Conservation (phyloP, 1,284 basidiomycete genomes). For the Earliella scabrosa region DNA sequence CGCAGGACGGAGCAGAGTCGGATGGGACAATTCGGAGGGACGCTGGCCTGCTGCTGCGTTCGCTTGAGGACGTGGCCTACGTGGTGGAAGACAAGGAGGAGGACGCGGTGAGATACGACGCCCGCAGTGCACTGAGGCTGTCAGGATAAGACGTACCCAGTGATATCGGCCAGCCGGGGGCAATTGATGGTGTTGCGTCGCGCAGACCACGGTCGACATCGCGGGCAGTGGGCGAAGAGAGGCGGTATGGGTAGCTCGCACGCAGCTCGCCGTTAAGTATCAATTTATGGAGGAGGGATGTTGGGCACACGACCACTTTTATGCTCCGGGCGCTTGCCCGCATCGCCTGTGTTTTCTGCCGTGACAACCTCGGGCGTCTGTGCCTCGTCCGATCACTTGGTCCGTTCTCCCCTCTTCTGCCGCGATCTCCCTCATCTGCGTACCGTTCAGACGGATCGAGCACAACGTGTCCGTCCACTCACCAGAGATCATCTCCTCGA, state of each 20-base stretch:
- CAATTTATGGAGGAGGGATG: background rate
- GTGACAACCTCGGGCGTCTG: conserved; percentile 3
- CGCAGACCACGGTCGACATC: conserved; percentile 20
- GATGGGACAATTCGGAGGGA: conserved; percentile 4
- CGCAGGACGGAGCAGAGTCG: conserved; percentile 2
- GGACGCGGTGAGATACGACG: conserved; percentile 1
- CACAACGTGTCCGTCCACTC: background rate
- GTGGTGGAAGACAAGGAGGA: conserved; percentile 1
- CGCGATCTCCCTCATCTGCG: background rate
- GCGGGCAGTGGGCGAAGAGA: background rate
- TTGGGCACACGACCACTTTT: conserved; percentile 5
- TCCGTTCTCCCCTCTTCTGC: background rate
- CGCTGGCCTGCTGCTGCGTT: background rate
- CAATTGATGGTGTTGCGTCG: background rate
- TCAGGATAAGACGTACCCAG: conserved; percentile 18
- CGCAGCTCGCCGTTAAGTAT: background rate
- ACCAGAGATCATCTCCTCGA: too few species aligned
- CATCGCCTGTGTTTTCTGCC: conserved; percentile 11
- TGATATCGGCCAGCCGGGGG: conserved; percentile 7
- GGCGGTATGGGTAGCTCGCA: background rate
- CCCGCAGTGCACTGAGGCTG: background rate
- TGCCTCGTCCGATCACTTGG: background rate
- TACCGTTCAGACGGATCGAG: too few species aligned
- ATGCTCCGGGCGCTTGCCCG: conserved; percentile 4
- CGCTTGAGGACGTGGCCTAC: background rate